Percentiles rank a stretch among this genome's conserved stretches.
Evolutionary conservation across 2,329 filamentous ascomycete species (phyloP).

Genomic region (Botrytis fabae): DNA sequence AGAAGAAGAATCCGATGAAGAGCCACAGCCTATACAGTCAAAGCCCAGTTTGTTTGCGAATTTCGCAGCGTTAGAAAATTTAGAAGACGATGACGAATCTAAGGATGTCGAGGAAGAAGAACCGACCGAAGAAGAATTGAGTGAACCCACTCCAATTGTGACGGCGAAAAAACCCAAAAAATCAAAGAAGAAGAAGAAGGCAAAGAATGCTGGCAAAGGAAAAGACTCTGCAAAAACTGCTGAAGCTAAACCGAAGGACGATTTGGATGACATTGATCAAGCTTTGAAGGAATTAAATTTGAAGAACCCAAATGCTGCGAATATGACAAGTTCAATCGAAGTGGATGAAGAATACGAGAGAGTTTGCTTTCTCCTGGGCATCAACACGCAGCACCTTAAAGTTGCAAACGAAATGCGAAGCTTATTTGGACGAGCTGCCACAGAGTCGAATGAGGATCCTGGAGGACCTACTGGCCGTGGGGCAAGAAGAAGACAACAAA

Average conservation of each 20-base stretch:
- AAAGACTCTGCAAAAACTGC: constrained; percentile 22
- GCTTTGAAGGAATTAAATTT: constrained; percentile 60
- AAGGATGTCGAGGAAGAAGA: constrained; percentile 40
- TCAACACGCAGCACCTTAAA: constrained; percentile 75
- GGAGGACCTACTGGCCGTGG: constrained; percentile 41
- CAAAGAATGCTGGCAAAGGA: constrained; percentile 32
- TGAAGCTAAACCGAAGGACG: constrained; percentile 38
- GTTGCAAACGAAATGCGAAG: constrained; percentile 88
- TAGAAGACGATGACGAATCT: constrained; percentile 41
- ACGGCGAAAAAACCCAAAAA: constrained; percentile 52
- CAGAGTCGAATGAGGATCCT: constrained; percentile 57
- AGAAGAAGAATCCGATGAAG: constrained; percentile 38
- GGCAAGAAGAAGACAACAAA: constrained; percentile 45
- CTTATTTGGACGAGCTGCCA: constrained; percentile 64
- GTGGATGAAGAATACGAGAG: constrained; percentile 44
- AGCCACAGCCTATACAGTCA: constrained; percentile 38
- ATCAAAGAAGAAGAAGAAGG: constrained; percentile 52
- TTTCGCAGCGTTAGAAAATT: constrained; percentile 48
- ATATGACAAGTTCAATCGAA: constrained; percentile 35
- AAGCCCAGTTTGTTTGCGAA: constrained; percentile 57
- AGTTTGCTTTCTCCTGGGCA: constrained; percentile 54
- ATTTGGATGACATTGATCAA: constrained; percentile 65
- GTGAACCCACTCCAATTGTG: constrained; percentile 36
- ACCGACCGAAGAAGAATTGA: constrained; percentile 37
- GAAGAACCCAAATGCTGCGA: constrained; percentile 34